Evolutionary conservation across 164 flowering plant genomes (phyloP), one percentile per base, ranked within the genome.

Genomic region (Vitis rupestris): DNA sequence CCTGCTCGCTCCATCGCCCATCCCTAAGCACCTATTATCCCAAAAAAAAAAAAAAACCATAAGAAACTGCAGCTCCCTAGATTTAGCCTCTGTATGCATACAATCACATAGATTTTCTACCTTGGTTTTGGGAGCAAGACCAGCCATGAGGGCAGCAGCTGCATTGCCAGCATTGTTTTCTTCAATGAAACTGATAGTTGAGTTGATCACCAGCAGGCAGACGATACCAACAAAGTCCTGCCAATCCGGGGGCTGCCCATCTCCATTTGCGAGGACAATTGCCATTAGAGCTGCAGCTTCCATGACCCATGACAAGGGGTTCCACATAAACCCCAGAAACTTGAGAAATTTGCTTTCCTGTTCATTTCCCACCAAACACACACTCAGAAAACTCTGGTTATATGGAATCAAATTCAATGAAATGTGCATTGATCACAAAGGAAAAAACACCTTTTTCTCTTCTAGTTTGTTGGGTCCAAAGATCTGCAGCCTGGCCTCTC

Each of bases 111-210:
- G 27, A 7, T 10, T 70, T 15, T 3, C n/a, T 80, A 88, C 93
- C 87, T 89, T 89, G 3, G 90, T 82, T 69, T 89, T 89, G 0
- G 93, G 93, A 61, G 93, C 93, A 65, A 88, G 88, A 64, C 90
- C 85, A 75, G 93, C 93, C 93, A 88, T 88, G 59, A 88, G 90
- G 67, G 93, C 93, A 15, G 91, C 91, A 54, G 93, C 93, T 8
- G 93, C 93, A 47, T 89, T 89, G 8, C 93, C 91, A 59, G 90
- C 93, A 75, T 89, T 89, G 87, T 89, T 89, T 74, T 89, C 93
- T 71, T 89, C 93, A 53, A 87, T 84, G 70, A 89, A 89, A 84
- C 91, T 87, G 80, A 89, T 89, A 19, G 93, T 88, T 8, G 93
- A 89, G 82, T 87, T 89, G 75, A 89, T 89, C 0, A 89, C 88